Conservation (phyloP, 2,329 filamentous ascomycete species). For the Emergomyces pasteurianus region DNA sequence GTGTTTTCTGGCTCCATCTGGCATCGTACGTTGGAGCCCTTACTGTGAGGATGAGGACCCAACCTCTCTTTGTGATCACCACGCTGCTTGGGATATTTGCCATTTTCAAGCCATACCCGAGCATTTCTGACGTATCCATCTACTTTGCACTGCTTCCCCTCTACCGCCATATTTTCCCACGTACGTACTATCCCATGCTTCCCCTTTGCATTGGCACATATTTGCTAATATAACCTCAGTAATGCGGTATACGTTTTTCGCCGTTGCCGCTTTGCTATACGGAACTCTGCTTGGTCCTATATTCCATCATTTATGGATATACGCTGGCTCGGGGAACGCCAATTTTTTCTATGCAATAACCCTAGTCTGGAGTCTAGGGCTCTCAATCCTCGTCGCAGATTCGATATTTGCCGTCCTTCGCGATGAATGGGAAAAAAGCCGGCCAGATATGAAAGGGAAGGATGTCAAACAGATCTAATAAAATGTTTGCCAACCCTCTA, state of each 20-base stretch:
- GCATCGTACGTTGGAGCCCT: constrained; percentile 80
- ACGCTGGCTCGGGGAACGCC: constrained; percentile 91
- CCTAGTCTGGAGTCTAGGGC: constrained; percentile 87
- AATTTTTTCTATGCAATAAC: constrained; percentile 99
- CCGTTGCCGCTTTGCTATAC: constrained; percentile 72
- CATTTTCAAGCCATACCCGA: constrained; percentile 95
- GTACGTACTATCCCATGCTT: constrained; percentile 34
- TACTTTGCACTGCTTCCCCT: constrained; percentile 75
- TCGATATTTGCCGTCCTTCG: constrained; percentile 75
- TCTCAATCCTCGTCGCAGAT: constrained; percentile 79
- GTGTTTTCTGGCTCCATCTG: constrained; percentile 94
- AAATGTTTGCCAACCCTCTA: not conserved
- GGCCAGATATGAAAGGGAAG: constrained; percentile 81
- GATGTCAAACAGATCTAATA: constrained; percentile 69
- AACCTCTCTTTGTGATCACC: constrained; percentile 75
- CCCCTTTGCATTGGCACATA: not conserved
- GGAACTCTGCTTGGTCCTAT: constrained; percentile 80
- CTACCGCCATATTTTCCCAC: constrained; percentile 81
- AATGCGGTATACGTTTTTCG: constrained; percentile 87
- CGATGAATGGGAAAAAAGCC: constrained; percentile 87
- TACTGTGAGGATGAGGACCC: constrained; percentile 66
- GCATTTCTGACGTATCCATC: constrained; percentile 75
- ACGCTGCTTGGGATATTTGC: constrained; percentile 81
- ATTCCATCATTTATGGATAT: constrained; percentile 97
- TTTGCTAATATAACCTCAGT: constrained; percentile 39